Percentiles rank a stretch among this genome's conserved stretches.
These are phyloP conservation scores for Pelargonium citronellum DNA, from an alignment of 441 rosid species.

Conservation along the genomic window DNA sequence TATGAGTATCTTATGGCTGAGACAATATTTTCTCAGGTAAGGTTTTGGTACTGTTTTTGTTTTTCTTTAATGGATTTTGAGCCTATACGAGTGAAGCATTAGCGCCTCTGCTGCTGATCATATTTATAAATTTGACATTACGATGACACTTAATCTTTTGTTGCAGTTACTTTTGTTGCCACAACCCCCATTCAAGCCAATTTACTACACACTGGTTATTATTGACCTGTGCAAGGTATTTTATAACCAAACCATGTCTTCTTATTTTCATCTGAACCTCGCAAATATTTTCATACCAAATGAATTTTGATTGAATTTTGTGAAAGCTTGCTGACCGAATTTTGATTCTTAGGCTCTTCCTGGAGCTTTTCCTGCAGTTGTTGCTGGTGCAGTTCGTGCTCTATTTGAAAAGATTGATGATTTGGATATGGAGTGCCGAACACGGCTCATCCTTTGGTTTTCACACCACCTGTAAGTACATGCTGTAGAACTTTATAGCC, in stretches of 20 bases:
- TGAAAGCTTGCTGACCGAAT: not conserved
- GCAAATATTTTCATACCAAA: not conserved
- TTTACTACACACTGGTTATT: slow-evolving; percentile 85
- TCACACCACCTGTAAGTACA: slow-evolving; percentile 92
- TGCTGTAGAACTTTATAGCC: not conserved
- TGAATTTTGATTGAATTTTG: not conserved
- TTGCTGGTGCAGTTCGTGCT: slow-evolving; percentile 96
- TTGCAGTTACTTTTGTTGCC: slow-evolving; percentile 91
- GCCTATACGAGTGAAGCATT: not conserved
- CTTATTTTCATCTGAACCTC: not conserved
- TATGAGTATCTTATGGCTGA: slow-evolving; percentile 99
- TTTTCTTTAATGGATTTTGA: not conserved
- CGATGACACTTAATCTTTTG: slow-evolving; percentile 11
- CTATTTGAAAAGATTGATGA: slow-evolving; percentile 93
- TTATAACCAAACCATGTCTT: not conserved
- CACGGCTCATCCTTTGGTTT: slow-evolving; percentile 94
- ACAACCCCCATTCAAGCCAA: slow-evolving; percentile 88
- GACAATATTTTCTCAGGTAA: slow-evolving; percentile 96
- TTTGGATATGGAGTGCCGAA: slow-evolving; percentile 93
- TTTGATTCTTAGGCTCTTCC: slow-evolving; percentile 80
- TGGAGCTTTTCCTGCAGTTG: slow-evolving; percentile 99
- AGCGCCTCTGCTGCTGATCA: not conserved
- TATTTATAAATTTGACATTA: not conserved
- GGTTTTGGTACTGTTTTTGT: slow-evolving; percentile 15
- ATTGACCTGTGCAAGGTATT: slow-evolving; percentile 95